Percentiles rank a stretch among this genome's conserved stretches.
Evolutionary conservation across 352 stramenopile genomes (phyloP).

Genomic region (Pythium angustatum): DNA sequence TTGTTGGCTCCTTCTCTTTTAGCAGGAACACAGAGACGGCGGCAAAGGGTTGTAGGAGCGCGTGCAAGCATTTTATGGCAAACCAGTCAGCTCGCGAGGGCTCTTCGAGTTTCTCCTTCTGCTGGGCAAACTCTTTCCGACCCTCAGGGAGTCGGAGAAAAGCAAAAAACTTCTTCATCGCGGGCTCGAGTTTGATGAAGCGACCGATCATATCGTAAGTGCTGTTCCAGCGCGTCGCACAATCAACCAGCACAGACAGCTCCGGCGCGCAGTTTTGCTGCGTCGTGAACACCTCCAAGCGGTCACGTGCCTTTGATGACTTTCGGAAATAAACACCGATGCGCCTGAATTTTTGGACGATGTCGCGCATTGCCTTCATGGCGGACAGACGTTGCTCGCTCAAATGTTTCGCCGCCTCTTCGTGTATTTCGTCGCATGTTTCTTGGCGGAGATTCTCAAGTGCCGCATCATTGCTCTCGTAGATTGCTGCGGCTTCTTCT

Average conservation of each 20-base stretch:
- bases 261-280: not conserved
- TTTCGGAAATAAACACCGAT: constrained; percentile 10
- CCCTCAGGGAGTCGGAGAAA: not conserved
- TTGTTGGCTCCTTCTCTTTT: too few species aligned
- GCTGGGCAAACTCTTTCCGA: not conserved
- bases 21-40: too few species aligned
- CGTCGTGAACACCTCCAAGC: too few species aligned
- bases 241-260: not conserved
- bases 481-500: too few species aligned
- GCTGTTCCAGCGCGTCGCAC: constrained; percentile 3
- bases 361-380: not conserved
- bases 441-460: not conserved
- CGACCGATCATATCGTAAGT: not conserved
- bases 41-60: too few species aligned
- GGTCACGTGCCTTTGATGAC: constrained; percentile 10
- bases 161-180: not conserved
- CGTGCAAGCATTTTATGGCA: not conserved
- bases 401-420: not conserved
- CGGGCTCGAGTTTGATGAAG: not conserved
- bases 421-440: not conserved
- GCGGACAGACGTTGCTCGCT: not conserved
- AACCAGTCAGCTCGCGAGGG: not conserved
- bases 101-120: not conserved
- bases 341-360: constrained; percentile 7
- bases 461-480: too few species aligned